phyloP scores from a whole-genome alignment of 345 rosid genomes.

The Brassica incana region DNA sequence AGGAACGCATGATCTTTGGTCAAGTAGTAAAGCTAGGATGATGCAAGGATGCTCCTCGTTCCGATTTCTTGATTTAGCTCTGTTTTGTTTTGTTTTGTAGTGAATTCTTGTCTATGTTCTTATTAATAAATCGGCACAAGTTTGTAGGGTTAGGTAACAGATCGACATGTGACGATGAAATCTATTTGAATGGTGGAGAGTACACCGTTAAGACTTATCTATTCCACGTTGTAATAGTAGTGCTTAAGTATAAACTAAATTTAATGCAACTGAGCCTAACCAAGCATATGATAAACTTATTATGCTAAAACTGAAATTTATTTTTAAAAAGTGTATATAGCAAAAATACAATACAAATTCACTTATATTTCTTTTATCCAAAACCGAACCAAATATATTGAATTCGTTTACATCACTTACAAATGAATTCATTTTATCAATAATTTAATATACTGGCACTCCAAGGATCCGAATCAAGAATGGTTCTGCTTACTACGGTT shows the following conservation, averaged over 20 bases:
- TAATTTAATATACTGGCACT: neutral
- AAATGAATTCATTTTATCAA: neutral
- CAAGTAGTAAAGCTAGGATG: no score
- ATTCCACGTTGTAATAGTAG: no score
- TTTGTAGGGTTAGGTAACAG: neutral
- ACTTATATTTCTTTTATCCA: neutral
- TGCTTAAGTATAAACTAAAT: neutral
- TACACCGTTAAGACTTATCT: neutral
- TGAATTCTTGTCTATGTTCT: no score
- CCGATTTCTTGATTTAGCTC: no score
- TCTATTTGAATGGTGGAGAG: neutral
- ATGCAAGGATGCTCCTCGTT: no score
- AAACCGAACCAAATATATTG: neutral
- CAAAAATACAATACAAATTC: neutral
- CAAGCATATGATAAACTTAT: neutral
- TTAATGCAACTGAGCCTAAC: neutral
- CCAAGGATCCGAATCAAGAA: slow-evolving; percentile 5
- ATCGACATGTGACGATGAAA: neutral
- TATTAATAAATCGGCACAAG: neutral
- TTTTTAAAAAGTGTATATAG: neutral
- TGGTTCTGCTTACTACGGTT: neutral
- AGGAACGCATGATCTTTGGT: no score
- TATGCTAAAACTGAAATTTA: neutral
- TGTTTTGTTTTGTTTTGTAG: no score
- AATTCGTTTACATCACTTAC: neutral